Evolutionary conservation across 306 rosid genomes (phyloP).

Genomic region (Ormosia emarginata): DNA sequence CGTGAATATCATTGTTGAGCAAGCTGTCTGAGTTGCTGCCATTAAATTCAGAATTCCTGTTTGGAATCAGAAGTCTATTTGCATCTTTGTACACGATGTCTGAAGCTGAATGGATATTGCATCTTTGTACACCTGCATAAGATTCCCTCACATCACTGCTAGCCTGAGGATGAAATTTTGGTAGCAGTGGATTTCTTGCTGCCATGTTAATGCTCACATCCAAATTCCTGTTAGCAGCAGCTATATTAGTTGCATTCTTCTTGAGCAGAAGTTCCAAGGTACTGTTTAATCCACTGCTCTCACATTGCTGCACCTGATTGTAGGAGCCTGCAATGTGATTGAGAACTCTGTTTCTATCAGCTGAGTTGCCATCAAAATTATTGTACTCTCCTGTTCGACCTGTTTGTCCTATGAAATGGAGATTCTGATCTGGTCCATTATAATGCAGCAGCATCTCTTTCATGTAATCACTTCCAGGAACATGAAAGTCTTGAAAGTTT

Average conservation of each 20-base stretch:
- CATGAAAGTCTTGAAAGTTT: slow-evolving; percentile 27
- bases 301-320: slow-evolving; percentile 22
- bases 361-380: slow-evolving; percentile 15
- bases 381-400: slow-evolving; percentile 21
- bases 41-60: slow-evolving; percentile 32
- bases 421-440: slow-evolving; percentile 28
- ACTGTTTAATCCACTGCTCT: slow-evolving; percentile 27
- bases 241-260: slow-evolving; percentile 21
- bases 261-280: slow-evolving; percentile 36
- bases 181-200: slow-evolving; percentile 39
- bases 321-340: slow-evolving; percentile 33
- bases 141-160: slow-evolving; percentile 15
- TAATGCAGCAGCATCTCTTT: slow-evolving; percentile 24
- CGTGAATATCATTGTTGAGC: slow-evolving; percentile 28
- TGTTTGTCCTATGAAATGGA: slow-evolving; percentile 22
- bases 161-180: slow-evolving; percentile 26
- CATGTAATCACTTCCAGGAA: slow-evolving; percentile 27
- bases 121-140: slow-evolving; percentile 16
- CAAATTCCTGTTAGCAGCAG: slow-evolving; percentile 29
- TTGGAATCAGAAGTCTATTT: slow-evolving; percentile 27
- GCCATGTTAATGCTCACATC: slow-evolving; percentile 31
- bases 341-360: slow-evolving; percentile 8
- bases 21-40: slow-evolving; percentile 32
- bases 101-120: slow-evolving; percentile 20
- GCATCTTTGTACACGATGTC: slow-evolving; percentile 8